phyloP scores from a whole-genome alignment of 225 moss, liverwort and hornwort genomes.

The Pseudoscleropodium purum region DNA sequence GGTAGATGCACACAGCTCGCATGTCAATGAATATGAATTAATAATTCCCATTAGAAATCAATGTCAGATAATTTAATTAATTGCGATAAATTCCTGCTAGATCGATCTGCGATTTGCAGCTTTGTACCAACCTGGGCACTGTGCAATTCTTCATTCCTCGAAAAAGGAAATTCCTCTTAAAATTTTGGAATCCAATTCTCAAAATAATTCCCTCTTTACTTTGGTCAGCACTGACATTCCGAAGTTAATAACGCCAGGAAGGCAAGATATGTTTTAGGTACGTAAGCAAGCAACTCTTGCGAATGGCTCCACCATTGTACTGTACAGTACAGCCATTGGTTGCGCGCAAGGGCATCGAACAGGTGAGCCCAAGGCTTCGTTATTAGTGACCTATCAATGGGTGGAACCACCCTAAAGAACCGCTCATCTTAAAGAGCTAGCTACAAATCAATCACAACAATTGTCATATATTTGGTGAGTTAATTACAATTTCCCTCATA shows the following conservation, averaged over 20 bases:
- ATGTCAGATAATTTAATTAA: neutral
- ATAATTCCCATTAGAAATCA: neutral
- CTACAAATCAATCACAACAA: neutral
- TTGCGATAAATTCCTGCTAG: neutral
- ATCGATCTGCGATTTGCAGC: neutral
- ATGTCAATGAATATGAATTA: neutral
- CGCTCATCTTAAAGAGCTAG: too few relatives aligned
- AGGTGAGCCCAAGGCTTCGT: neutral
- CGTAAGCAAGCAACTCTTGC: neutral
- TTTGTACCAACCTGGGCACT: neutral
- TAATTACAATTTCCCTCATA: too few relatives aligned
- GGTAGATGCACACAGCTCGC: neutral
- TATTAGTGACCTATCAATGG: too few relatives aligned
- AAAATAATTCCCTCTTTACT: neutral
- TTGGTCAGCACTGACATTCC: neutral
- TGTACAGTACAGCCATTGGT: neutral
- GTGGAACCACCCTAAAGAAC: neutral
- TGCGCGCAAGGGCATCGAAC: neutral
- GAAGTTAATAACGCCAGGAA: neutral
- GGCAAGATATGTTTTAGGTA: neutral
- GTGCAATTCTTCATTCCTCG: neutral
- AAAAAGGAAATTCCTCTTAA: neutral
- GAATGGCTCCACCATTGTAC: neutral
- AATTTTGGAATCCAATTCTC: neutral
- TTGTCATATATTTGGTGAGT: neutral